Percentiles rank a stretch among this genome's conserved stretches.
These are phyloP conservation scores for Arthrobotrys entomopaga DNA, from an alignment of 2,329 filamentous ascomycete species.

Conservation along the genomic window DNA sequence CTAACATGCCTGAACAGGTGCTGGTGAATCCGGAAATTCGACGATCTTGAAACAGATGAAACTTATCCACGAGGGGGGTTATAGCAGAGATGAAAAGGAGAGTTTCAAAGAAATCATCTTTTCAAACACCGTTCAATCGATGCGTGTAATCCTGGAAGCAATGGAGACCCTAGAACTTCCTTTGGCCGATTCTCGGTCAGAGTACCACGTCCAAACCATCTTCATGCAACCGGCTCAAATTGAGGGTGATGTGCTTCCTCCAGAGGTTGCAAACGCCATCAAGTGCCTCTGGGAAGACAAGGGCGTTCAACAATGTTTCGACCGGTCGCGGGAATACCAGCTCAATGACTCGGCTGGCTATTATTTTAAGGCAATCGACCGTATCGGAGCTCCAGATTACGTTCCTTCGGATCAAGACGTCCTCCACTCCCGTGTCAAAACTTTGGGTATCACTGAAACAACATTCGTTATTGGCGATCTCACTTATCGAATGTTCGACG, in stretches of 20 bases:
- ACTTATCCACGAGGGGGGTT: slow-evolving; percentile 98
- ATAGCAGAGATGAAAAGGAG: slow-evolving; percentile 82
- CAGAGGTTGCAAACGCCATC: slow-evolving; percentile 92
- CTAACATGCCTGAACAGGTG: slow-evolving; percentile 69
- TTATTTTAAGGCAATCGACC: slow-evolving; percentile 95
- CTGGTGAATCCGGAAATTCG: slow-evolving; percentile 96
- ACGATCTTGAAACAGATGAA: slow-evolving; percentile 98
- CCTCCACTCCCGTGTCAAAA: slow-evolving; percentile 94
- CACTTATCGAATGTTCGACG: slow-evolving; percentile 97
- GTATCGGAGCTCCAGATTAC: slow-evolving; percentile 90
- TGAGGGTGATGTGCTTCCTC: slow-evolving; percentile 91
- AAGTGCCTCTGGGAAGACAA: slow-evolving; percentile 91
- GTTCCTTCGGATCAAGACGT: slow-evolving; percentile 96
- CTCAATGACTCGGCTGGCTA: slow-evolving; percentile 96
- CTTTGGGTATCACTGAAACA: slow-evolving; percentile 95
- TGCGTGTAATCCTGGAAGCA: slow-evolving; percentile 75
- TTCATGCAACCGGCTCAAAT: slow-evolving; percentile 99
- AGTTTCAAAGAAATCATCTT: slow-evolving; percentile 78
- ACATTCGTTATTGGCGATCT: slow-evolving; percentile 94
- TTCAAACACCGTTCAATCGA: slow-evolving; percentile 76
- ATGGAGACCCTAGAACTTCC: slow-evolving; percentile 80
- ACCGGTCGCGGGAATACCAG: slow-evolving; percentile 93
- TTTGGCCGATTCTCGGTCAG: slow-evolving; percentile 88
- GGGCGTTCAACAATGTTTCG: slow-evolving; percentile 94
- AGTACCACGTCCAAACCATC: slow-evolving; percentile 97